These are phyloP conservation scores for Hura crepitans DNA, from an alignment of 441 rosid genomes.

Conservation along the genomic window DNA sequence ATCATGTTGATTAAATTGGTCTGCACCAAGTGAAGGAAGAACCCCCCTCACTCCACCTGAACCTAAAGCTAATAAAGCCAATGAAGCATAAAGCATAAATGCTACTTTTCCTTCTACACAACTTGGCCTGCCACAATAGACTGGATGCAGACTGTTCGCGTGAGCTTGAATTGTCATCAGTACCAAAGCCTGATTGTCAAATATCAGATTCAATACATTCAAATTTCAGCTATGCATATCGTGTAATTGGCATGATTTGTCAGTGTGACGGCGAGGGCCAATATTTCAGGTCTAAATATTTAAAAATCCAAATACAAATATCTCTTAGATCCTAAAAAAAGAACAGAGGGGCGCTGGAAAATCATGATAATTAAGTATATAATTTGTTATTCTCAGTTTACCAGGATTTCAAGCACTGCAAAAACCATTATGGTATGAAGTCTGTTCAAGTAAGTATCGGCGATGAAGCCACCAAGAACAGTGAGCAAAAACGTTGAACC, in stretches of 20 bases:
- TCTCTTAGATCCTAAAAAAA: too few relatives aligned
- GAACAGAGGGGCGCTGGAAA: too few relatives aligned
- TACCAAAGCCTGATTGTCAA: constrained; percentile 32
- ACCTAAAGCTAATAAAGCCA: constrained; percentile 41
- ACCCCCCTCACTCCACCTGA: constrained; percentile 45
- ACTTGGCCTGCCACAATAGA: constrained; percentile 26
- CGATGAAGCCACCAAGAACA: constrained; percentile 49
- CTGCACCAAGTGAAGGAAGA: constrained; percentile 48
- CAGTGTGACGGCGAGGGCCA: too few relatives aligned
- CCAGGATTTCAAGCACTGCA: constrained; percentile 42
- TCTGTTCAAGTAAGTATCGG: constrained; percentile 44
- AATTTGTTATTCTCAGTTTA: too few relatives aligned
- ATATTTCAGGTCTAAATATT: too few relatives aligned
- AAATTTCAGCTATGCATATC: too few relatives aligned
- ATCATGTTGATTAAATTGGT: constrained; percentile 46
- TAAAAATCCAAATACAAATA: too few relatives aligned
- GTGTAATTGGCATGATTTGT: too few relatives aligned
- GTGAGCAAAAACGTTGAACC: constrained; percentile 49
- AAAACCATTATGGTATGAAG: constrained; percentile 37
- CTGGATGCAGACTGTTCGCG: constrained; percentile 37
- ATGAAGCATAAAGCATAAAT: constrained; percentile 33
- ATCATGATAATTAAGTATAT: too few relatives aligned
- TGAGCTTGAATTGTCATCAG: constrained; percentile 50
- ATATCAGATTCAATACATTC: not conserved
- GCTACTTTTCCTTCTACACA: constrained; percentile 37